Conservation (phyloP, 2,329 filamentous ascomycete genomes). For the Magnaporthales sp. region DNA sequence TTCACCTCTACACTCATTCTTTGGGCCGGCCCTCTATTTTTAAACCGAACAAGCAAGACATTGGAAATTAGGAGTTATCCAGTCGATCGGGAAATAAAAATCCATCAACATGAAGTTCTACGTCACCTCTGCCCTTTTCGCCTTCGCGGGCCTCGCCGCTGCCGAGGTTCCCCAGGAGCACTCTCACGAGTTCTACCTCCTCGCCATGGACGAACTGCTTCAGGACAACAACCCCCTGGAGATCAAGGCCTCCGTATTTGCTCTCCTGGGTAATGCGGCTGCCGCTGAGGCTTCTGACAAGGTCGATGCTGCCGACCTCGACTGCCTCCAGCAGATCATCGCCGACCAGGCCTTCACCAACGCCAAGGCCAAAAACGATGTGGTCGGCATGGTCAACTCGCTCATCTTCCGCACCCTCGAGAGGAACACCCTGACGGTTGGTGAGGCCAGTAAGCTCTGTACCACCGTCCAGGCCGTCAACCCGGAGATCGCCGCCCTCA, state of each 20-base stretch:
- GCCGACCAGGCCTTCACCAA: slow-evolving; percentile 55
- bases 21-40: slow-evolving; percentile 11
- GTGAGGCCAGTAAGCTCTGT: slow-evolving; percentile 48
- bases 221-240: slow-evolving; percentile 37
- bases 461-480: slow-evolving; percentile 41
- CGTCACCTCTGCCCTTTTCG: slow-evolving; percentile 15
- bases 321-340: slow-evolving; percentile 50
- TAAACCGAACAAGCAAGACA: slow-evolving; percentile 6
- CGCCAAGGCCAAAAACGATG: slow-evolving; percentile 44
- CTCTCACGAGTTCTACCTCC: slow-evolving; percentile 35
- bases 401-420: slow-evolving; percentile 47
- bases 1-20: neutral
- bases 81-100: slow-evolving; percentile 6
- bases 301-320: slow-evolving; percentile 28
- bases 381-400: slow-evolving; percentile 42
- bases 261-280: slow-evolving; percentile 36
- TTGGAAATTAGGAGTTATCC: slow-evolving; percentile 5
- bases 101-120: slow-evolving; percentile 23
- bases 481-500: slow-evolving; percentile 54
- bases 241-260: slow-evolving; percentile 38
- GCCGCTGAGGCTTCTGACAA: slow-evolving; percentile 21
- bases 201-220: slow-evolving; percentile 26
- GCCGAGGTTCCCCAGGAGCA: slow-evolving; percentile 44
- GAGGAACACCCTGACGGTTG: slow-evolving; percentile 51
- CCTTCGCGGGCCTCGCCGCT: slow-evolving; percentile 19